phyloP scores from a whole-genome alignment of 1,284 basidiomycete genomes.

The Lignosus rhinocerotis region DNA sequence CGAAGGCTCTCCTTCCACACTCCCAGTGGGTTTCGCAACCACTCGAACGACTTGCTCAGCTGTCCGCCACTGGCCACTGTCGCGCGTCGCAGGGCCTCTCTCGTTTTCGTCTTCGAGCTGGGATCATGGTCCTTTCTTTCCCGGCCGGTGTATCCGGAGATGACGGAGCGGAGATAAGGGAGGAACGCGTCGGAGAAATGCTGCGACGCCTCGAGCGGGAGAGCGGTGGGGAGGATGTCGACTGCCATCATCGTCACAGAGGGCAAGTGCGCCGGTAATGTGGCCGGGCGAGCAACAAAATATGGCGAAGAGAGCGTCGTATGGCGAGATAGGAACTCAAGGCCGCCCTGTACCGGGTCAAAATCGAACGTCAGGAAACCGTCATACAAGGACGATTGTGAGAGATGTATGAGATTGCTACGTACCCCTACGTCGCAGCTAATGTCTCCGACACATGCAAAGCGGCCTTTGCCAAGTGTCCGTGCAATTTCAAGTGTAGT shows the following conservation, averaged over 20 bases:
- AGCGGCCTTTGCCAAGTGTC: constrained; percentile 53
- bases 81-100: constrained; percentile 60
- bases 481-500: constrained; percentile 52
- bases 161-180: constrained; percentile 68
- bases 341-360: constrained; percentile 59
- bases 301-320: constrained; percentile 80
- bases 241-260: constrained; percentile 80
- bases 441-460: constrained; percentile 80
- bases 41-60: constrained; percentile 54
- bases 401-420: background rate
- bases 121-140: constrained; percentile 13
- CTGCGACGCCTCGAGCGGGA: constrained; percentile 78
- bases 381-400: background rate
- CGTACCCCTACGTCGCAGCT: constrained; percentile 80
- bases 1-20: constrained; percentile 36
- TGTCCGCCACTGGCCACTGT: constrained; percentile 68
- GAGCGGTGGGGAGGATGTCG: constrained; percentile 84
- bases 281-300: constrained; percentile 52
- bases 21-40: constrained; percentile 59
- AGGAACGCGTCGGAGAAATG: constrained; percentile 71
- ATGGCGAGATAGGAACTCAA: constrained; percentile 76
- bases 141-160: constrained; percentile 39
- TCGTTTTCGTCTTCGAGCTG: constrained; percentile 31
- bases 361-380: background rate
- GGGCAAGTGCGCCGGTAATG: constrained; percentile 47